Evolutionary conservation across 352 stramenopile genomes (phyloP), one percentile per base, ranked within the genome.

Genomic region (Phytophthora tentaculata): DNA sequence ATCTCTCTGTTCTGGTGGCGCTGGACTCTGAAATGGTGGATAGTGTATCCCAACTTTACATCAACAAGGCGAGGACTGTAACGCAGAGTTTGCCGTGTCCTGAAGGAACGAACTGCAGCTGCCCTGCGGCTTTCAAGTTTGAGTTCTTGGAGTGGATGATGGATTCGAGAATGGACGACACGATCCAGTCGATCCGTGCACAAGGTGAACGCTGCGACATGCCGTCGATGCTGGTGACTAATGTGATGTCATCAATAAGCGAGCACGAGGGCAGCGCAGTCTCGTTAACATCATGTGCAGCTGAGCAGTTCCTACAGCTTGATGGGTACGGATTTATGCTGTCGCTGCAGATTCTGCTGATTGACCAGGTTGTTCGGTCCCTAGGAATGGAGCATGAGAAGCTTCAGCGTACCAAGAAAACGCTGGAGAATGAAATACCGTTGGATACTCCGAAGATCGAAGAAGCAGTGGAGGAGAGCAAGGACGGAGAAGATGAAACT

Each of bases 131-230:
- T 16, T 93, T 94, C 55, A 83, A 81, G 19, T 92, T 96, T 54
- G 89, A 95, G 56, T 96, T 93, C 24, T 76, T 87, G 9, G 89
- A 96, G 65, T 94, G 89, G 87, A 78, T 84, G 26, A 88, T 92
- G 22, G 86, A 95, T 67, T 80, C 81, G 2, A 63, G 83, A 29
- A 62, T 92, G 52, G 75, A 84, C 51, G 84, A 95, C 53, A 79
- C 83, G 5, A 79, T 91, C 8, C 66, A 91, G 39, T 84, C 80
- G 13, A 92, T 90, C n/a, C 55, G 88, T 41, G 64, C 63, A 2
- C 88, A 96, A 53, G 73, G 76, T 39, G 79, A 88, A 53, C 83
- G 86, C 3, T 94, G 83, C 49, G 86, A 95, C 61, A 83, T 94
- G 74, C 67, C 64, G 13, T 90, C 88, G 0, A 92, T 95, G 84